Conservation (phyloP, 352 stramenopile species). For the Ophiocytium majus region DNA sequence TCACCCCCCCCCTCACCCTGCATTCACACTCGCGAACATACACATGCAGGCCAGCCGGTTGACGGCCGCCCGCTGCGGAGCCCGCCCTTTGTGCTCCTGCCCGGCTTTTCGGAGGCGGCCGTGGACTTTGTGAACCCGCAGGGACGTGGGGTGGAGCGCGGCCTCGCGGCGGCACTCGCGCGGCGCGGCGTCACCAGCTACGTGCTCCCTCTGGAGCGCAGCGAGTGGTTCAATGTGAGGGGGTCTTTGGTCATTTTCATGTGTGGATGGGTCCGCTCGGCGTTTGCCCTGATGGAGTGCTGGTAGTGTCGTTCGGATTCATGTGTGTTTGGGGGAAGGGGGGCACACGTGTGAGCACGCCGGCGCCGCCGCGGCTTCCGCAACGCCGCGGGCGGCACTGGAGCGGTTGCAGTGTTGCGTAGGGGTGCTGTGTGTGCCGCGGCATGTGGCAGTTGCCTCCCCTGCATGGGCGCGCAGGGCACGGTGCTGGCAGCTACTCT, state of each 20-base stretch:
- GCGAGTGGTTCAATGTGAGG: slow-evolving; percentile 64
- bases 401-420: slow-evolving; percentile 65
- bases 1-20: too few relatives aligned
- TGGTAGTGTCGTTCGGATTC: not conserved
- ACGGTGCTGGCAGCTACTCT: too few relatives aligned
- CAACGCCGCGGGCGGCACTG: slow-evolving; percentile 63
- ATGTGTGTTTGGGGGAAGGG: slow-evolving; percentile 58
- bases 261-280: too few relatives aligned
- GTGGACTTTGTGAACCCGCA: slow-evolving; percentile 60
- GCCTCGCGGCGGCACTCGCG: slow-evolving; percentile 60
- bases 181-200: slow-evolving; percentile 63
- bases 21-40: too few relatives aligned
- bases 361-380: too few relatives aligned
- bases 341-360: slow-evolving; percentile 60
- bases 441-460: too few relatives aligned
- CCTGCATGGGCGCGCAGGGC: too few relatives aligned
- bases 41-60: not conserved
- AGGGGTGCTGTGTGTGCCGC: too few relatives aligned
- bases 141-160: slow-evolving; percentile 57
- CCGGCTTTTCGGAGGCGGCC: not conserved
- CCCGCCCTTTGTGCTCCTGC: slow-evolving; percentile 4
- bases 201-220: slow-evolving; percentile 63
- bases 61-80: not conserved
- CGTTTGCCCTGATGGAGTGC: too few relatives aligned
- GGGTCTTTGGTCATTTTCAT: too few relatives aligned